Conservation (phyloP, 306 rosid species). For the Prunus kanzakura region DNA sequence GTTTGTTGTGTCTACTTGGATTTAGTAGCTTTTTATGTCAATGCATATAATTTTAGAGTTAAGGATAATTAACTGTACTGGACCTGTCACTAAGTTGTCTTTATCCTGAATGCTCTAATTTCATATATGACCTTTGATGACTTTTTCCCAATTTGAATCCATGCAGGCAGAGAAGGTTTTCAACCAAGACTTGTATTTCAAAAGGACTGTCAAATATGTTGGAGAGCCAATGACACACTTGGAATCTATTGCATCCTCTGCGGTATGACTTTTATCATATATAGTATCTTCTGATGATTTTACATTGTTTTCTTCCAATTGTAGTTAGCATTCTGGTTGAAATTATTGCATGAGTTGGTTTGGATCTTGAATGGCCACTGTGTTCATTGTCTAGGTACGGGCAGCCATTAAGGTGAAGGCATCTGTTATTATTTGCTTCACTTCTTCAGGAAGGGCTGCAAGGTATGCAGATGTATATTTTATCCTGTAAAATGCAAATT, state of each 20-base stretch:
- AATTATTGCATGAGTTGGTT: constrained; percentile 8
- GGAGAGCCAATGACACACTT: constrained; percentile 99
- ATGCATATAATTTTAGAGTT: not conserved
- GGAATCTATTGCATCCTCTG: constrained; percentile 99
- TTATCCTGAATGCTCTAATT: not conserved
- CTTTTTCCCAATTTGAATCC: constrained; percentile 16
- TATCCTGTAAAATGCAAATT: not conserved
- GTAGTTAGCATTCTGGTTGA: constrained; percentile 7
- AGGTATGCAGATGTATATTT: constrained; percentile 44
- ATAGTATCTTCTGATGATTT: not conserved
- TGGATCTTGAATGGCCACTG: constrained; percentile 15
- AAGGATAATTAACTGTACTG: not conserved
- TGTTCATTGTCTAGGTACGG: constrained; percentile 62
- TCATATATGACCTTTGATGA: not conserved
- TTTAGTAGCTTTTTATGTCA: not conserved
- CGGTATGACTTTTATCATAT: constrained; percentile 42
- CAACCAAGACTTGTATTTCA: constrained; percentile 93
- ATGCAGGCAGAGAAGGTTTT: constrained; percentile 96
- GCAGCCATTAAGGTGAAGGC: constrained; percentile 99
- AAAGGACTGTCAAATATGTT: constrained; percentile 81
- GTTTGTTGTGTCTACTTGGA: not conserved
- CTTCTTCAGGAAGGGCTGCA: constrained; percentile 99
- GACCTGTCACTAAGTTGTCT: not conserved
- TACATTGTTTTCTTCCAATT: constrained; percentile 15
- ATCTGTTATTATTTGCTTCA: constrained; percentile 86